Percentiles rank a stretch among this genome's conserved stretches.
These are phyloP conservation scores for Jacaranda copaia DNA, from an alignment of 257 asterid genomes.

Conservation along the genomic window DNA sequence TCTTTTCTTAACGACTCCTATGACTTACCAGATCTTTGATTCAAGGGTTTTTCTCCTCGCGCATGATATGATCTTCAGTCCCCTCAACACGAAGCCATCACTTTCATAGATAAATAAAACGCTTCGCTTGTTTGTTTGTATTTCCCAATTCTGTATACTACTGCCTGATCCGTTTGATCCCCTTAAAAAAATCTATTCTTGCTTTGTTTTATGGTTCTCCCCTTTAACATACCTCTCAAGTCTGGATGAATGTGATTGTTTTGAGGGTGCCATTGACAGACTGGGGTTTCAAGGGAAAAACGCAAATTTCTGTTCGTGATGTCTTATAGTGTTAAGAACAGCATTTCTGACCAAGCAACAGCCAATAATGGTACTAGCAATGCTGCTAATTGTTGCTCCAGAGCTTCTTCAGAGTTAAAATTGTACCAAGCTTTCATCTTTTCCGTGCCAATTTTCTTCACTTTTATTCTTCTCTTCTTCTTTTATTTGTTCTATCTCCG, in stretches of 20 bases:
- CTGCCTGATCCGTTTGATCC: constrained; percentile 15
- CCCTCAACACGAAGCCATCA: not conserved
- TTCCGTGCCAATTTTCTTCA: constrained; percentile 75
- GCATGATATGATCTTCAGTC: not conserved
- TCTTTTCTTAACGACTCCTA: not conserved
- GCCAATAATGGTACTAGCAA: constrained; percentile 24
- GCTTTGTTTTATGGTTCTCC: not conserved
- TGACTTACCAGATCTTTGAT: constrained; percentile 27
- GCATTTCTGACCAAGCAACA: constrained; percentile 33
- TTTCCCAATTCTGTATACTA: not conserved
- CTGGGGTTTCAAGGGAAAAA: not conserved
- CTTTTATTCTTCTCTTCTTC: constrained; percentile 62
- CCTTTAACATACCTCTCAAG: not conserved
- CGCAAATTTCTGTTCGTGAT: constrained; percentile 25
- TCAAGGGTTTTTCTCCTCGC: not conserved
- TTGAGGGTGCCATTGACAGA: not conserved
- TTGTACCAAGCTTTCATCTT: constrained; percentile 82
- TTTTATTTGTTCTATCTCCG: constrained; percentile 78
- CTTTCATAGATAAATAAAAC: not conserved
- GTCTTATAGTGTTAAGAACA: constrained; percentile 38
- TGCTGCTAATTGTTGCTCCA: constrained; percentile 45
- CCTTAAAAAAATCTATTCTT: constrained; percentile 23
- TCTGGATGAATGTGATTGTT: constrained; percentile 30
- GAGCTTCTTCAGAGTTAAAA: constrained; percentile 60
- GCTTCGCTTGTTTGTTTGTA: not conserved